Percentiles rank a stretch among this genome's conserved stretches.
Conservation (phyloP, 768 basidiomycete genomes). For the Lactifluus piperatus region DNA sequence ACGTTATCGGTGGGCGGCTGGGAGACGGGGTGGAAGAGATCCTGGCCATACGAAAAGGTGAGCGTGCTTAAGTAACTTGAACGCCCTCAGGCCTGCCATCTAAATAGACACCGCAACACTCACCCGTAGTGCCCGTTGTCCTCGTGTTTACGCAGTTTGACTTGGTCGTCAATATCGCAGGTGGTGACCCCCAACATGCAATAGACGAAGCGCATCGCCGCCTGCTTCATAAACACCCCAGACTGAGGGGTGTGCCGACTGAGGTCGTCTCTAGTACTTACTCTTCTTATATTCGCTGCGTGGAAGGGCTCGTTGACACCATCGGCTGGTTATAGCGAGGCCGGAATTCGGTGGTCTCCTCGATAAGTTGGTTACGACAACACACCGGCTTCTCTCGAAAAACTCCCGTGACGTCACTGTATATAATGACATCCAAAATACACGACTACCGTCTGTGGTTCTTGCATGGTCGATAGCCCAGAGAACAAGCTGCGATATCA, state of each 20-base stretch:
- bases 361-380: neutral
- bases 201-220: neutral
- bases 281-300: neutral
- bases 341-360: neutral
- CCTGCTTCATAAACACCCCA: neutral
- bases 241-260: neutral
- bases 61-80: neutral
- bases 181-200: neutral
- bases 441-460: neutral
- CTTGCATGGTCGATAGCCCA: slow-evolving; percentile 1
- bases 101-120: neutral
- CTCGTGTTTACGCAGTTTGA: slow-evolving; percentile 4
- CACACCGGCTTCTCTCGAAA: neutral
- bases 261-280: slow-evolving; percentile 6
- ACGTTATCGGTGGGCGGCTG: neutral
- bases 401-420: too few relatives aligned
- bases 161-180: neutral
- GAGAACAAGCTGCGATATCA: neutral
- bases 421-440: too few relatives aligned
- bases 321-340: neutral
- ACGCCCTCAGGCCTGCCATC: too few relatives aligned
- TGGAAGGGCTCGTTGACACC: neutral
- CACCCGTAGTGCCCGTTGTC: neutral
- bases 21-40: neutral
- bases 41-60: neutral